Evolutionary conservation across 371 early-diverging fungal species (phyloP), one percentile per base, ranked within the genome.

Genomic region (Polyrhizophydium stewartii): DNA sequence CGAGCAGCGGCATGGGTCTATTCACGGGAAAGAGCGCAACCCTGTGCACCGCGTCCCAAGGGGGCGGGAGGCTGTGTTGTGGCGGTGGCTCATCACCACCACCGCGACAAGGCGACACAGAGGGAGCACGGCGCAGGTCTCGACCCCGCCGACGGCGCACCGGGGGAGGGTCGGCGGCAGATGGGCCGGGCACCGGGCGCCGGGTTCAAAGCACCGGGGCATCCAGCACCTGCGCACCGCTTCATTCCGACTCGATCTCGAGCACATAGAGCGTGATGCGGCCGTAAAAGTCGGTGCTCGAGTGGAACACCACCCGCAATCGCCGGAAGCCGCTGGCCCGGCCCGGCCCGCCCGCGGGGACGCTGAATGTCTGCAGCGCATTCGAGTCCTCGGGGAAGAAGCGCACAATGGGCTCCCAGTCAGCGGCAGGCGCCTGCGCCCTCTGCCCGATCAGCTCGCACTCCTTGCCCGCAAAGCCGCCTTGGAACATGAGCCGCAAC

Each of bases 261-360:
- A 93, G 70, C 31, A 84, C 78, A 68, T 95, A 95, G 12, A 93
- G 73, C 31, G 89, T 85, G 59, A 93, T 86, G 38, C 95, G 82
- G 37, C 95, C 95, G 75, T 88, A 93, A 73, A 92, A 92, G 71
- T 95, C 95, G 6, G 91, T 85, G 69, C 89, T 87, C 46, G 77
- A 81, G 67, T 83, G 79, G 73, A 92, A 91, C 1, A 90, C 63
- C 22, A 92, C 72, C 60, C 87, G 85, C 40, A 90, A 55, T 37
- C 84, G 68, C 49, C 75, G 21, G 45, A 52, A 64, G 1, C 21
- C 0, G 22, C 27, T 19, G 2, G 33, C 33, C 31, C 25, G 31
- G 6, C 19, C 49, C 1, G 41, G 10, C 12, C n/a, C 41, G 32
- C 27, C 35, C 78, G 7, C 45, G 63, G 61, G 55, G 50, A 70